A percentile compares a stretch with the other conserved stretches of the same genome.
Evolutionary conservation across 1,139 yeast species (phyloP).

Genomic region (Candida freyschussii): DNA sequence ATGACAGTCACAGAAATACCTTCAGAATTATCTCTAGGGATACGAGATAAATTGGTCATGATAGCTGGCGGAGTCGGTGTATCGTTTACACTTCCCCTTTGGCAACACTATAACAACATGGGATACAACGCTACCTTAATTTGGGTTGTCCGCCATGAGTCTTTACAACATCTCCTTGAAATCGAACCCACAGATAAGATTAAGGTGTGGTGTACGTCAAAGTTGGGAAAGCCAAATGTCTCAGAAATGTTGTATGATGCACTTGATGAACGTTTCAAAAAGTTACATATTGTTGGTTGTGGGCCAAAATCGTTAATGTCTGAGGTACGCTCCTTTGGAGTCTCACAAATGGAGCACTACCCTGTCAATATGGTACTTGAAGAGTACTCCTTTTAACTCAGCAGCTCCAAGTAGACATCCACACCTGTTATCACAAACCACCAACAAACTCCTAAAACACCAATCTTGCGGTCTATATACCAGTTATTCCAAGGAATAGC

Average conservation of each 20-base stretch:
- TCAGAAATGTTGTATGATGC: conserved; percentile 27
- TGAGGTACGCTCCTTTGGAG: conserved; percentile 37
- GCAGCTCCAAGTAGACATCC: conserved; percentile 19
- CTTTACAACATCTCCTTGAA: conserved; percentile 2
- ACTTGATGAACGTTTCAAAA: conserved; percentile 28
- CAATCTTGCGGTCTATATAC: conserved; percentile 57
- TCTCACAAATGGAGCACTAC: conserved; percentile 18
- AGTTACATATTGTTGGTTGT: conserved; percentile 46
- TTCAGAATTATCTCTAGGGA: not conserved
- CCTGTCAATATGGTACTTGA: conserved; percentile 22
- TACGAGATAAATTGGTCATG: conserved; percentile 16
- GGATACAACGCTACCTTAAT: conserved; percentile 19
- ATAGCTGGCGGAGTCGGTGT: conserved; percentile 26
- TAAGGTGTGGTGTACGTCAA: conserved; percentile 20
- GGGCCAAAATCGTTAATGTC: conserved; percentile 45
- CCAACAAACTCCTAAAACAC: conserved; percentile 33
- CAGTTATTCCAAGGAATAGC: conserved; percentile 62
- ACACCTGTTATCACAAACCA: conserved; percentile 29
- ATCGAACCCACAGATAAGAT: conserved; percentile 7
- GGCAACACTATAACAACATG: conserved; percentile 7
- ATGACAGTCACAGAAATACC: conserved; percentile 1
- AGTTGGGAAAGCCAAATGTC: conserved; percentile 38
- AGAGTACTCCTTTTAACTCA: conserved; percentile 19
- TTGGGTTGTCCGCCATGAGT: conserved; percentile 17
- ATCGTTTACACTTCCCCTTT: conserved; percentile 21